These are phyloP conservation scores for Xylariales sp. DNA, from an alignment of 2,329 filamentous ascomycete species.

Conservation along the genomic window DNA sequence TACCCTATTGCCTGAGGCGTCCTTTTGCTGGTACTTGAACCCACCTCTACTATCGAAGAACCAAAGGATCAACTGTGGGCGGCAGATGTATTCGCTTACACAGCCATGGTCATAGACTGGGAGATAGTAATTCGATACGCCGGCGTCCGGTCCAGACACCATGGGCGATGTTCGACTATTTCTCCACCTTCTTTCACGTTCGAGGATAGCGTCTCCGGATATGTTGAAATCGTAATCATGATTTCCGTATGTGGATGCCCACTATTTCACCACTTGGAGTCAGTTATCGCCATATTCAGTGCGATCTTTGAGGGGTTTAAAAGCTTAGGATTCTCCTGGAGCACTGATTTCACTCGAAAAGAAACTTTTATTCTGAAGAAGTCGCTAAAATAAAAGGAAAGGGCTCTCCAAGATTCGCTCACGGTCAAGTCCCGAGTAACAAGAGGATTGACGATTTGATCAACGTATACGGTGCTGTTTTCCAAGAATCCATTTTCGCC, in stretches of 20 bases:
- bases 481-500: constrained; percentile 70
- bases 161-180: constrained; percentile 56
- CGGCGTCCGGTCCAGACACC: constrained; percentile 52
- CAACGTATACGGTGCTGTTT: constrained; percentile 69
- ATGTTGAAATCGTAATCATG: constrained; percentile 73
- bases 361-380: no score
- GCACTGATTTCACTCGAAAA: no score
- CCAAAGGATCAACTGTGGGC: constrained; percentile 68
- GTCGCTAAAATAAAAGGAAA: no score
- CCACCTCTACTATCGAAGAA: constrained; percentile 78
- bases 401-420: no score
- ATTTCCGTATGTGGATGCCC: constrained; percentile 78
- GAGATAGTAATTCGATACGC: constrained; percentile 61
- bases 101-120: constrained; percentile 57
- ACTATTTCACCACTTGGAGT: constrained; percentile 47
- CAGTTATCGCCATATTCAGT: no score
- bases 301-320: no score
- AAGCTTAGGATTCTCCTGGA: no score
- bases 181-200: constrained; percentile 54
- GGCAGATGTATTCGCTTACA: constrained; percentile 46
- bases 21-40: constrained; percentile 57
- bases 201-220: constrained; percentile 58
- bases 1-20: constrained; percentile 47
- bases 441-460: constrained; percentile 69
- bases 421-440: constrained; percentile 61